Percentiles rank a stretch among this genome's conserved stretches.
Evolutionary conservation across 2,329 filamentous ascomycete species (phyloP).

Genomic region (Colletotrichum nymphaeae): DNA sequence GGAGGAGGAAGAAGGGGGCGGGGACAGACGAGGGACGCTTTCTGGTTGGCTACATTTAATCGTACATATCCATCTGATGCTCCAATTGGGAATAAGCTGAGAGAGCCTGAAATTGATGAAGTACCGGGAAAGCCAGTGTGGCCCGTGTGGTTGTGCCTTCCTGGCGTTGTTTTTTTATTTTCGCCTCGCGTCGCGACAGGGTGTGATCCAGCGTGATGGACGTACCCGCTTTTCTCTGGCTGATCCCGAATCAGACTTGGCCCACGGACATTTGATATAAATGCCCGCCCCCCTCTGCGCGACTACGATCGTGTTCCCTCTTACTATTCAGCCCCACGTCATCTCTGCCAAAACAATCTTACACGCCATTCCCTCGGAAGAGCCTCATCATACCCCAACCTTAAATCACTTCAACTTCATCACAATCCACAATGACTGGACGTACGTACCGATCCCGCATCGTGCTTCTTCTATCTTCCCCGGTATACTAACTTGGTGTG

Average conservation of each 20-base stretch:
- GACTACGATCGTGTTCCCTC: not conserved
- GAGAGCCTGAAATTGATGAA: not conserved
- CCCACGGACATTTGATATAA: conserved; percentile 30
- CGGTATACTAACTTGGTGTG: conserved; percentile 6
- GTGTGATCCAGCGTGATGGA: not conserved
- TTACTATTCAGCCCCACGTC: conserved; percentile 22
- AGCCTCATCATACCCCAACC: not conserved
- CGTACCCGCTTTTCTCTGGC: conserved; percentile 34
- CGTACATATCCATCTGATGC: not conserved
- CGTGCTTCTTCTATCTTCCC: not conserved
- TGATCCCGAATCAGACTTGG: conserved; percentile 32
- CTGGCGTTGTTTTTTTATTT: conserved; percentile 13
- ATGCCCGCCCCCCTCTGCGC: conserved; percentile 25
- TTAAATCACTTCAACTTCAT: not conserved
- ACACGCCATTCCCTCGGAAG: not conserved
- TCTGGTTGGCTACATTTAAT: not conserved
- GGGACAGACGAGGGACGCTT: not conserved
- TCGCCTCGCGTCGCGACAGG: conserved; percentile 13
- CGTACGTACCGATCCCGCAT: conserved; percentile 63
- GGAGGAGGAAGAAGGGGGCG: not conserved
- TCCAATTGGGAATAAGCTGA: not conserved
- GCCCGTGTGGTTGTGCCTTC: not conserved
- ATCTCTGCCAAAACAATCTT: conserved; percentile 5
- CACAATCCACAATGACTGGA: conserved; percentile 74
- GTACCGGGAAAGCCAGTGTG: not conserved